A percentile compares a stretch with the other conserved stretches of the same genome.
phyloP scores from a whole-genome alignment of 345 rosid genomes.

The Dovyalis caffra region DNA sequence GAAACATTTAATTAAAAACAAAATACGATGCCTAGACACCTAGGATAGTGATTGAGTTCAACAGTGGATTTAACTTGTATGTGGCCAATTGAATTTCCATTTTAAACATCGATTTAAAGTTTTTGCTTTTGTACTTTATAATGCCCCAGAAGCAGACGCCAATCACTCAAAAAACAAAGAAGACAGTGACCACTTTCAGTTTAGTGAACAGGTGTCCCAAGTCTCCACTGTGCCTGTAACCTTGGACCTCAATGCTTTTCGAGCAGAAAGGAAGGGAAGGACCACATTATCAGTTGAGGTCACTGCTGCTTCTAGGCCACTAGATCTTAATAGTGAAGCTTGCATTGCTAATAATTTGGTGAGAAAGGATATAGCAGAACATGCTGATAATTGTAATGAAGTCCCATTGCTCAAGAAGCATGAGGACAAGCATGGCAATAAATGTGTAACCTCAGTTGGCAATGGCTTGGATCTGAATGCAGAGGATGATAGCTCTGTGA shows the following conservation, averaged over 20 bases:
- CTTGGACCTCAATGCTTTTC: slow-evolving; percentile 24
- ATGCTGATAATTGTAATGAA: slow-evolving; percentile 24
- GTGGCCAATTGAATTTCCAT: not conserved
- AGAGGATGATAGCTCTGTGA: slow-evolving; percentile 54
- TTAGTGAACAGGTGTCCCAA: slow-evolving; percentile 37
- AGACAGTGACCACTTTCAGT: slow-evolving; percentile 16
- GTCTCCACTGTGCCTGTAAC: slow-evolving; percentile 32
- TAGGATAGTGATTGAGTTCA: not conserved
- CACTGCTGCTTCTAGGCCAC: slow-evolving; percentile 17
- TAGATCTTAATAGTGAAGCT: slow-evolving; percentile 45
- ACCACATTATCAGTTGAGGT: slow-evolving; percentile 7
- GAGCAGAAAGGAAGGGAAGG: slow-evolving; percentile 23
- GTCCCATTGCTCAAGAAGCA: slow-evolving; percentile 25
- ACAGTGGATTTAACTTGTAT: not conserved
- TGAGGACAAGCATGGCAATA: slow-evolving; percentile 15
- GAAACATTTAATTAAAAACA: not conserved
- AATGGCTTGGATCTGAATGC: slow-evolving; percentile 52
- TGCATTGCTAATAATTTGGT: slow-evolving; percentile 11
- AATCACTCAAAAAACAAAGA: slow-evolving; percentile 17
- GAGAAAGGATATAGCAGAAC: slow-evolving; percentile 13
- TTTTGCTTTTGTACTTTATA: not conserved
- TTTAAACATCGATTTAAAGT: not conserved
- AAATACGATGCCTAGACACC: not conserved
- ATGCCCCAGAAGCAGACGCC: slow-evolving; percentile 13
- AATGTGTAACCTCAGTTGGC: slow-evolving; percentile 31